Conservation (phyloP, 148 eudicot genomes). For the Chenopodium berlandieri region DNA sequence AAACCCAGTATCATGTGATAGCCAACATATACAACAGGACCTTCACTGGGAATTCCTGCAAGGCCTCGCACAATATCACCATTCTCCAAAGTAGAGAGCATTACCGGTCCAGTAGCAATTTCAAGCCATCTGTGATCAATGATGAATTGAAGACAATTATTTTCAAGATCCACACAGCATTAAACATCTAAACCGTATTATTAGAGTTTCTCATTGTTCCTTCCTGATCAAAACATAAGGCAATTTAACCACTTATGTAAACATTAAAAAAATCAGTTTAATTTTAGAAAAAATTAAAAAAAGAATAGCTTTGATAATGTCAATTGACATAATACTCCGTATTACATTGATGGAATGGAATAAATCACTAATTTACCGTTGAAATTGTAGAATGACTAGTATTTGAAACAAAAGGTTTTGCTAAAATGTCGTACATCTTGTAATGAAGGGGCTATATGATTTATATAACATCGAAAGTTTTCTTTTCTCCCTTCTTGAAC, state of each 20-base stretch:
- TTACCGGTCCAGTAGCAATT: conserved; percentile 46
- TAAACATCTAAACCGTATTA: neutral
- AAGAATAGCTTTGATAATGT: too few relatives aligned
- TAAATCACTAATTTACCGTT: neutral
- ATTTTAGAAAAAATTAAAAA: too few relatives aligned
- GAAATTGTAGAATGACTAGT: too few relatives aligned
- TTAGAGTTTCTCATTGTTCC: neutral
- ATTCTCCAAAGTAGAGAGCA: conserved; percentile 67
- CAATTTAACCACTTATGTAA: neutral
- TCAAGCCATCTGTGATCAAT: conserved; percentile 38
- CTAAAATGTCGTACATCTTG: too few relatives aligned
- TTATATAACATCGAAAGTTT: too few relatives aligned
- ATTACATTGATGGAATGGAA: neutral
- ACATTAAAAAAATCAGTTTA: too few relatives aligned
- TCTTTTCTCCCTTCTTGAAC: too few relatives aligned
- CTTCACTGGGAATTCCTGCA: conserved; percentile 60
- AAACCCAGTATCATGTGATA: conserved; percentile 68
- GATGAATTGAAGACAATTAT: neutral
- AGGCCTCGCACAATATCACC: conserved; percentile 67
- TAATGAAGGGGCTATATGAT: too few relatives aligned
- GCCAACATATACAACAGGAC: conserved; percentile 70
- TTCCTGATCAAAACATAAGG: neutral
- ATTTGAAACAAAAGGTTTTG: too few relatives aligned
- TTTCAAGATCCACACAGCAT: neutral
- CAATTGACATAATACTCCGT: too few relatives aligned